Percentiles rank a stretch among this genome's conserved stretches.
phyloP scores from a whole-genome alignment of 2,329 filamentous ascomycete genomes.

The Diaporthe aspalathi region DNA sequence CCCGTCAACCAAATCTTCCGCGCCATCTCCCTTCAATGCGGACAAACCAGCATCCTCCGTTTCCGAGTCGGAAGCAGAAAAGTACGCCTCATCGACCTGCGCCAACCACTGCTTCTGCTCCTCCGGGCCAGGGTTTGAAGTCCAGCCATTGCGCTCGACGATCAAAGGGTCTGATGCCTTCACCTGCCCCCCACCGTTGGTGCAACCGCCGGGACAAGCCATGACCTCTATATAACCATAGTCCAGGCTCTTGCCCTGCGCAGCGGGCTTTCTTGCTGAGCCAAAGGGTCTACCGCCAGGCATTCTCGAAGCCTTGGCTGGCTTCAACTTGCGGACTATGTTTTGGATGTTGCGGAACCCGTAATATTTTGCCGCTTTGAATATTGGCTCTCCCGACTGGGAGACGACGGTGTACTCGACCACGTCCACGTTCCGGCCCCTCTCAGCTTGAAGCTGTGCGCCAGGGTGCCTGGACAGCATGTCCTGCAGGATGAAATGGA shows the following conservation, averaged over 20 bases:
- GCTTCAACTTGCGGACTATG: conserved; percentile 90
- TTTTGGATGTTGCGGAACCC: conserved; percentile 99
- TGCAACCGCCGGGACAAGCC: conserved; percentile 99
- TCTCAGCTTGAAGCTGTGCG: conserved; percentile 75
- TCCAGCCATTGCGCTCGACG: conserved; percentile 58
- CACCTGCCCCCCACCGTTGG: conserved; percentile 95
- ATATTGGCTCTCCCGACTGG: conserved; percentile 66
- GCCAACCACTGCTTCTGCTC: conserved; percentile 90
- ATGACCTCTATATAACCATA: conserved; percentile 98
- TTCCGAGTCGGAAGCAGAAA: conserved; percentile 74
- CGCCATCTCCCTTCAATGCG: conserved; percentile 44
- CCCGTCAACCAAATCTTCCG: conserved; percentile 65
- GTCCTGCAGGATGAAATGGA: conserved; percentile 84
- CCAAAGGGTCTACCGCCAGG: conserved; percentile 77
- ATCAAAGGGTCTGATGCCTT: conserved; percentile 84
- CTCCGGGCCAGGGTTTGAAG: conserved; percentile 72
- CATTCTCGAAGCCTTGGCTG: conserved; percentile 80
- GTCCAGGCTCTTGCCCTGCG: conserved; percentile 66
- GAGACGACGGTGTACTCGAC: conserved; percentile 81
- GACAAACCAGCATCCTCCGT: conserved; percentile 43
- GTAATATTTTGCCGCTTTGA: conserved; percentile 91
- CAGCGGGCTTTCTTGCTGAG: conserved; percentile 64
- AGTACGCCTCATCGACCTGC: conserved; percentile 90
- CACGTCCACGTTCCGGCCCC: conserved; percentile 91
- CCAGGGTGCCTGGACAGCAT: conserved; percentile 78